These are phyloP conservation scores for Colletotrichum simmondsii DNA, from an alignment of 2,329 filamentous ascomycete species.

Conservation along the genomic window DNA sequence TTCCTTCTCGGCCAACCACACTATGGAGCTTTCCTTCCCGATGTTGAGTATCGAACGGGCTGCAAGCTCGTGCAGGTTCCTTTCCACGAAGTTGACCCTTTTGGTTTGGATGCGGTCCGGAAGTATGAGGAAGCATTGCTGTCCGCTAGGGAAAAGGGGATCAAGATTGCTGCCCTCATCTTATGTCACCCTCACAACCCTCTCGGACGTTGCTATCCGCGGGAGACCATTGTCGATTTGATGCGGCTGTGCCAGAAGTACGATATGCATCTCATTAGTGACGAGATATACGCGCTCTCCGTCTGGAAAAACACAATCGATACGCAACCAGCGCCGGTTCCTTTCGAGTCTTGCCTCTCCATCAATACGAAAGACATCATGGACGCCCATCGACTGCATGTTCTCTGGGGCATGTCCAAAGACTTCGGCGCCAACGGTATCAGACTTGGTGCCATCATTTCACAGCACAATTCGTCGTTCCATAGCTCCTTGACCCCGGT, in stretches of 20 bases:
- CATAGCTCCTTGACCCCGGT: conserved; percentile 16
- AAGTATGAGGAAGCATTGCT: conserved; percentile 38
- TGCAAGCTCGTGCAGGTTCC: conserved; percentile 37
- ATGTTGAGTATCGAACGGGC: conserved; percentile 54
- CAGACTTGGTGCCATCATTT: conserved; percentile 48
- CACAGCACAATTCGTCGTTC: conserved; percentile 39
- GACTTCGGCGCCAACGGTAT: conserved; percentile 59
- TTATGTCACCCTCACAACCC: conserved; percentile 47
- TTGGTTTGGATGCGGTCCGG: background rate
- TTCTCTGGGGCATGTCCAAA: conserved; percentile 44
- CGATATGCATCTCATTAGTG: conserved; percentile 55
- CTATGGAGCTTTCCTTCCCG: conserved; percentile 60
- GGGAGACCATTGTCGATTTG: conserved; percentile 1
- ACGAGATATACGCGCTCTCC: conserved; percentile 60
- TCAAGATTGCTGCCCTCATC: conserved; percentile 3
- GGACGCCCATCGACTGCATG: conserved; percentile 52
- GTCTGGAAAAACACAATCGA: conserved; percentile 52
- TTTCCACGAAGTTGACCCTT: conserved; percentile 8
- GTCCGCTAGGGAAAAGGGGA: conserved; percentile 47
- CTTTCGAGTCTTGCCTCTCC: conserved; percentile 55
- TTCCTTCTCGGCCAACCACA: conserved; percentile 55
- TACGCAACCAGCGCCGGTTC: conserved; percentile 43
- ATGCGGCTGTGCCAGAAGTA: conserved; percentile 38
- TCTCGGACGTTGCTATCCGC: conserved; percentile 38
- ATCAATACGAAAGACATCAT: conserved; percentile 46